Base-by-base conservation (phyloP, 139 green algal genomes). In the Haematococcus sp. region DNA sequence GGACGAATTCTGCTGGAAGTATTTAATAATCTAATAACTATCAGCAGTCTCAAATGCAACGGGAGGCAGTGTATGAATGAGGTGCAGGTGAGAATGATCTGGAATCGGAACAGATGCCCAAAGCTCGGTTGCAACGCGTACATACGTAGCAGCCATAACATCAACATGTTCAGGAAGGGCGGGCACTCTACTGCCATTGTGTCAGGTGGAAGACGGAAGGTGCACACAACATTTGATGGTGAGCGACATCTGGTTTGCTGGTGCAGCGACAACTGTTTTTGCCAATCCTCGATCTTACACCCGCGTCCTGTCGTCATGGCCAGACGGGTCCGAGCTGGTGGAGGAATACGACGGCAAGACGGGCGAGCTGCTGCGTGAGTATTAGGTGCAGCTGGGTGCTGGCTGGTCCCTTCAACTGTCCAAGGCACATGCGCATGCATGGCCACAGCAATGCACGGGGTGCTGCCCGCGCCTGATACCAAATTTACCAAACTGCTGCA, bases 141-240 rank as follows among this genome's bases (percentile, higher is more conserved):
- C 22, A 31, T 61, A 31, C 54, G 22, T 61, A 22, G 17, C 54
- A 61, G 5, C 54, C 40, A 11, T 43, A 23, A 35, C 28, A 35
- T n/a, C n/a, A 69, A 5, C 28, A 86, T 82, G 80, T 76, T 86
- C 19, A 30, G 80, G 15, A 52, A 82, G 44, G 80, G 80, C 1
- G 80, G 80, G 1, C 70, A 86, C 17, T 76, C 67, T 32, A 83
- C 80, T 3, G 66, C 80, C 1, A 76, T 86, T 20, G 60, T 76
- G 25, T 58, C 55, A 9, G 68, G 61, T 33, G 76, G 72, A 13
- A 51, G 76, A 5, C 68, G 63, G 16, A 80, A 79, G 54, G 30
- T 86, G 31, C 75, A 83, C 71, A 86, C 80, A 2, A 83, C 75
- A 27, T 86, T 78, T 44, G 65, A 76, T 17, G 78, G 74, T 68